Evolutionary conservation across 768 basidiomycete genomes (phyloP).

Genomic region (Termitomyces sp.): DNA sequence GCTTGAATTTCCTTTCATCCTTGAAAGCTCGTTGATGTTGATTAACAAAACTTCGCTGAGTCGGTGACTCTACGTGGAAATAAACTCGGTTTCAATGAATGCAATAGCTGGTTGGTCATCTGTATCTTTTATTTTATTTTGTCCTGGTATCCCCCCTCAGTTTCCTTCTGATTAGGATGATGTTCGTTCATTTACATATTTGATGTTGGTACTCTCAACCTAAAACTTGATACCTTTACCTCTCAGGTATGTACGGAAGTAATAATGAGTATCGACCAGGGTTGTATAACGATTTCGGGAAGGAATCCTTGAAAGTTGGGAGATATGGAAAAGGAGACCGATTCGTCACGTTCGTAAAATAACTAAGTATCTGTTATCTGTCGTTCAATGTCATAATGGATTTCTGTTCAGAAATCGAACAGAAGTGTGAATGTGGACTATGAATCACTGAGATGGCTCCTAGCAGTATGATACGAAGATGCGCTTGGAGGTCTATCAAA

Average conservation of each 20-base stretch:
- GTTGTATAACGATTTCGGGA: neutral
- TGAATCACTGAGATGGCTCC: constrained; percentile 21
- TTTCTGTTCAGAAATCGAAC: neutral
- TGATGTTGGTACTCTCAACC: neutral
- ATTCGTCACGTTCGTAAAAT: neutral
- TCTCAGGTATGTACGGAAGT: neutral
- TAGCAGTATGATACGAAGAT: constrained; percentile 30
- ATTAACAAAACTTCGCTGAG: neutral
- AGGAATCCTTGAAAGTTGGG: neutral
- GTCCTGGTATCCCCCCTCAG: neutral
- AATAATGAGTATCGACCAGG: neutral
- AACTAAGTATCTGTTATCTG: neutral
- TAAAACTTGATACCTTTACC: neutral
- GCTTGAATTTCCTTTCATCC: neutral
- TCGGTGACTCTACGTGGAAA: no score
- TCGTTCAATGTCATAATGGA: neutral
- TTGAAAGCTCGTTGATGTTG: neutral
- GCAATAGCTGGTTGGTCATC: neutral
- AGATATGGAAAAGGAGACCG: neutral
- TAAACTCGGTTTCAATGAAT: neutral
- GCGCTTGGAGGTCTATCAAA: constrained; percentile 24
- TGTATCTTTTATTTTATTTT: neutral
- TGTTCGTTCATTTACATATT: neutral
- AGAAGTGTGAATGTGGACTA: neutral
- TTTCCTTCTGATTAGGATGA: neutral